phyloP scores from a whole-genome alignment of 2,329 filamentous ascomycete species.

The Fusarium sp. region DNA sequence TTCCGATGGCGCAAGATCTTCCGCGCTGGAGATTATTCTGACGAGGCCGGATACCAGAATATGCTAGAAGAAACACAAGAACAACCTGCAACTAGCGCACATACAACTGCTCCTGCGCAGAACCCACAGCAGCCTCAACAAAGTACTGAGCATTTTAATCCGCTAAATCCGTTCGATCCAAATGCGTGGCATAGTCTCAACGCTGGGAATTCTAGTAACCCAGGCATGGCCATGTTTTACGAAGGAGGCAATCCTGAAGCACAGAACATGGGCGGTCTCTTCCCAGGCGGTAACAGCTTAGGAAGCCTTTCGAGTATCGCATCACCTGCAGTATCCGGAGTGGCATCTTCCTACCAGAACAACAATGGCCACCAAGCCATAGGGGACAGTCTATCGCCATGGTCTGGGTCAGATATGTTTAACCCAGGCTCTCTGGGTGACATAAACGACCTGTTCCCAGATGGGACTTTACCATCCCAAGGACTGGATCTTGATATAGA shows the following conservation, averaged over 20 bases:
- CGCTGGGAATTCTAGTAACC: constrained; percentile 20
- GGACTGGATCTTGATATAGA: constrained; percentile 32
- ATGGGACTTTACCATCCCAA: background rate
- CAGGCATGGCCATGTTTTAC: constrained; percentile 23
- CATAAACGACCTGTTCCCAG: constrained; percentile 22
- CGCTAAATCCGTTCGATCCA: background rate
- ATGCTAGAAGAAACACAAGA: constrained; percentile 14
- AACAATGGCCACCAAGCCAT: constrained; percentile 2
- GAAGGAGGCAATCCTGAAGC: constrained; percentile 20
- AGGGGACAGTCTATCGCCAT: constrained; percentile 19
- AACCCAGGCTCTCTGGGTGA: constrained; percentile 7
- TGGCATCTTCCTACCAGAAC: constrained; percentile 12
- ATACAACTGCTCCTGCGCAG: background rate
- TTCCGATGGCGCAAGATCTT: constrained; percentile 39
- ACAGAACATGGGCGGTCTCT: constrained; percentile 3
- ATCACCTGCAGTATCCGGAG: constrained; percentile 32
- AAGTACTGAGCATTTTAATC: background rate
- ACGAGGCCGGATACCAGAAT: constrained; percentile 16
- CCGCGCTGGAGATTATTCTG: constrained; percentile 18
- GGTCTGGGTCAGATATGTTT: constrained; percentile 24
- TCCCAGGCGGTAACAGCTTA: constrained; percentile 23
- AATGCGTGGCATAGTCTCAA: constrained; percentile 24
- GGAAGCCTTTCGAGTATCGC: constrained; percentile 33
- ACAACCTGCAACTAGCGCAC: background rate
- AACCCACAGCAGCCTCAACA: constrained; percentile 1